A percentile compares a stretch with the other conserved stretches of the same genome.
Evolutionary conservation across 352 stramenopile genomes (phyloP).

Genomic region (Stramenopiles sp.): DNA sequence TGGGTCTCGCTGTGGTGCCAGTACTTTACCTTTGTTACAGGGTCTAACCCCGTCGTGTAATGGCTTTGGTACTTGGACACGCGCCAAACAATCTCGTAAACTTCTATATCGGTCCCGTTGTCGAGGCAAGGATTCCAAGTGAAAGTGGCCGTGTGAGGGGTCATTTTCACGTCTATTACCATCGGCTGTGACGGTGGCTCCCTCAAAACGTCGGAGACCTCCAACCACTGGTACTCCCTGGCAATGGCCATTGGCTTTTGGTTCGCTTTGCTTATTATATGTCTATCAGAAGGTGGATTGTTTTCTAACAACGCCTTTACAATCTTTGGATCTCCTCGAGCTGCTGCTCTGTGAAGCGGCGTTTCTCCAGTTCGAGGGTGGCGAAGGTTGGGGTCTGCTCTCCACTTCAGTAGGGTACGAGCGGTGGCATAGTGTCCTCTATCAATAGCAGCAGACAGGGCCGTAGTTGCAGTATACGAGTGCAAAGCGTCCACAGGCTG

Average conservation of each 20-base stretch:
- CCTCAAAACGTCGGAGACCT: background rate
- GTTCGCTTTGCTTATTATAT: slow-evolving; percentile 5
- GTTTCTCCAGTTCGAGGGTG: background rate
- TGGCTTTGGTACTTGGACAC: background rate
- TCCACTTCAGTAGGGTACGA: background rate
- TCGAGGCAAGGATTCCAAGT: background rate
- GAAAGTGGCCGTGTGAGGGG: background rate
- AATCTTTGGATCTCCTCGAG: background rate
- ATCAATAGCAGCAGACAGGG: background rate
- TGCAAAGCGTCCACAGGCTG: background rate
- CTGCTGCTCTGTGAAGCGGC: background rate
- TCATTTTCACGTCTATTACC: background rate
- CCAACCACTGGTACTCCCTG: background rate
- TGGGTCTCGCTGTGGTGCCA: background rate
- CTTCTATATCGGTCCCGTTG: background rate
- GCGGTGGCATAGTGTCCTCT: background rate
- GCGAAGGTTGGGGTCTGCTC: background rate
- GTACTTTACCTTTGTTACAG: background rate
- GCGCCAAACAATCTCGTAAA: background rate
- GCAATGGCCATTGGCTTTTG: background rate
- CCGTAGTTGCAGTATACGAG: background rate
- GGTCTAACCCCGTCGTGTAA: background rate
- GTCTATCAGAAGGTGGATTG: background rate
- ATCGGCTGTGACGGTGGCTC: background rate
- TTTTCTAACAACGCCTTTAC: background rate